Evolutionary conservation across 129 eudicot species (phyloP), one percentile per base, ranked within the genome.

Genomic region (Gnaphalium uliginosum): DNA sequence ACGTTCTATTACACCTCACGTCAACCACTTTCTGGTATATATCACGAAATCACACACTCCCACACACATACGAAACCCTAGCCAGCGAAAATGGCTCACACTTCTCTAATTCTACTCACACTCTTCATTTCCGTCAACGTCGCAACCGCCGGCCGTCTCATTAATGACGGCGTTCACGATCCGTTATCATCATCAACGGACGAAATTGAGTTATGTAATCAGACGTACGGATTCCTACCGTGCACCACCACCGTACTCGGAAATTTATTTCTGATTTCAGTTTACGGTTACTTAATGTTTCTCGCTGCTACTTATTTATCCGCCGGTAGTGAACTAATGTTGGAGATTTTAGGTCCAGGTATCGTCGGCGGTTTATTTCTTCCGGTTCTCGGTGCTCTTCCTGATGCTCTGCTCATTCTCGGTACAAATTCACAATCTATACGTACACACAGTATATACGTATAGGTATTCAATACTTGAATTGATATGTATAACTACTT

Each of bases 341-440:
- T 90, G 78, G 95, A 91, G 83, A 83, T 91, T 78, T 78, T 91
- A 27, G 92, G 97, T 4, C 95, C 97, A 11, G 97, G 97, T 7
- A 76, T 91, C 67, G 85, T 91, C 39, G 97, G 97, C 32, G 97
- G 97, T 0, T 85, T 91, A 1, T 82, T 91, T 21, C 92, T 91
- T 59, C 97, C 95, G 0, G 51, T 84, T 32, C 97, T 91, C 72
- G 97, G 97, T 5, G 97, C 97, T 75, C 92, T 91, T 79, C 97
- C 97, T 0, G 97, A 91, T 71, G 97, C 94, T 35, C 66, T 91
- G 88, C 97, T 91, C 67, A 91, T 91, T 79, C 97, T 91, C 56
- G 97, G 97, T 91, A 86, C 11, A 25, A 7, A 62, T 19, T 17
- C 60, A 54, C 25, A 19, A 5, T 54, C 8, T 54, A 17, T 54